A percentile compares a stretch with the other conserved stretches of the same genome.
phyloP scores from a whole-genome alignment of 1,284 basidiomycete species.

The Rhodotorula sp. region DNA sequence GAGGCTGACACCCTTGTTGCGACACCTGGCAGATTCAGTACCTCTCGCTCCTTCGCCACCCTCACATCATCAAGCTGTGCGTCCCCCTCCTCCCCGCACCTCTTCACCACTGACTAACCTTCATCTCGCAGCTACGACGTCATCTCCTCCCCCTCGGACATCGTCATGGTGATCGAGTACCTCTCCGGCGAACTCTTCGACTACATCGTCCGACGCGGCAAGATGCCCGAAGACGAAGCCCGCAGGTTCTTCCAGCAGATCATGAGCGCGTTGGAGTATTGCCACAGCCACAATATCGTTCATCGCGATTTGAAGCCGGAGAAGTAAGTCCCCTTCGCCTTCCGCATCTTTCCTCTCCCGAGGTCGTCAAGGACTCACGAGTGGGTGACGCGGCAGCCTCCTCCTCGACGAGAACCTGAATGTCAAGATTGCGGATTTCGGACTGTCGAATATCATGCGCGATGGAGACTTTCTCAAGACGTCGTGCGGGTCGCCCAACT shows the following conservation, averaged over 20 bases:
- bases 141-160: conserved; percentile 86
- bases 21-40: conserved; percentile 66
- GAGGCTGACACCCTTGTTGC: neutral
- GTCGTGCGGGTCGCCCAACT: conserved; percentile 92
- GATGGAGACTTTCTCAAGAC: conserved; percentile 94
- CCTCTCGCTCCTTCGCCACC: conserved; percentile 83
- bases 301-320: conserved; percentile 95
- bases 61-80: conserved; percentile 94
- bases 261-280: conserved; percentile 92
- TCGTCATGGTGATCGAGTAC: conserved; percentile 88
- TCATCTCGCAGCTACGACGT: conserved; percentile 76
- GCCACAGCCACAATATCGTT: conserved; percentile 88
- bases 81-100: conserved; percentile 45
- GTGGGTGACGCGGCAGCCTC: conserved; percentile 46
- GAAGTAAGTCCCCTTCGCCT: conserved; percentile 56
- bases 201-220: conserved; percentile 84
- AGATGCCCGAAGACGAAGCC: conserved; percentile 80
- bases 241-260: conserved; percentile 94
- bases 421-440: conserved; percentile 95
- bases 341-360: neutral
- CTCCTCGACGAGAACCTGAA: conserved; percentile 56
- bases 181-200: conserved; percentile 87
- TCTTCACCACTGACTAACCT: too few relatives aligned
- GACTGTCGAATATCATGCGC: conserved; percentile 86
- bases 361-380: neutral